Evolutionary conservation across 805 yeast genomes (phyloP), one percentile per base, ranked within the genome.

Genomic region (Monosporozyma yasuniensis): DNA sequence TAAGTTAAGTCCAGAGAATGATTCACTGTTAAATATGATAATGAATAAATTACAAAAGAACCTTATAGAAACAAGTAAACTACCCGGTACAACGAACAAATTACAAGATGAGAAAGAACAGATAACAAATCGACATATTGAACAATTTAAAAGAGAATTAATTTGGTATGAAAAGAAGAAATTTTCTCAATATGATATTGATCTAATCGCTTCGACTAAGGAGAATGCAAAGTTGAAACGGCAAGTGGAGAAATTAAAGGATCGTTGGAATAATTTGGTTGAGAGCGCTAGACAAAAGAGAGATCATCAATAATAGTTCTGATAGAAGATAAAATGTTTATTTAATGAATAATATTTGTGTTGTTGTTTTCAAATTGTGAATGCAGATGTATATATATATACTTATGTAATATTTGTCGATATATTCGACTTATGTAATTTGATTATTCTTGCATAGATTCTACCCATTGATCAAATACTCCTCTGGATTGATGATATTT

Each of bases 401-500:
- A 28, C 32, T 5, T 28, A 8, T n/a, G n/a, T n/a, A n/a, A n/a
- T n/a, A n/a, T n/a, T n/a, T n/a, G n/a, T n/a, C n/a, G n/a, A n/a
- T n/a, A 25, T 25, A 25, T 25, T 5, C 27, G 8, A 25, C 7
- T 32, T 32, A 32, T 32, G 35, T 6, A 32, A 12, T 5, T 32
- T 32, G 16, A 39, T 56, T 54, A 30, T 58, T 47, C 25, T 11
- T 44, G 28, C 47, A 44, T 37, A 11, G 42, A 22, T 30, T 46
- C 35, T 3, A 47, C n/a, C 56, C 56, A 53, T 32, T 49, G 18
- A 42, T 49, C 42, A 21, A 48, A 50, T 3, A 47, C 4, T 49
- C 44, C 41, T 11, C 95, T 76, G 44, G 89, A 84, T 60, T 85
- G 77, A 60, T 87, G 81, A 71, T 80, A 87, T 58, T 83, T 77